Evolutionary conservation across 2,329 filamentous ascomycete species (phyloP).

Genomic region (Penicillium palitans): DNA sequence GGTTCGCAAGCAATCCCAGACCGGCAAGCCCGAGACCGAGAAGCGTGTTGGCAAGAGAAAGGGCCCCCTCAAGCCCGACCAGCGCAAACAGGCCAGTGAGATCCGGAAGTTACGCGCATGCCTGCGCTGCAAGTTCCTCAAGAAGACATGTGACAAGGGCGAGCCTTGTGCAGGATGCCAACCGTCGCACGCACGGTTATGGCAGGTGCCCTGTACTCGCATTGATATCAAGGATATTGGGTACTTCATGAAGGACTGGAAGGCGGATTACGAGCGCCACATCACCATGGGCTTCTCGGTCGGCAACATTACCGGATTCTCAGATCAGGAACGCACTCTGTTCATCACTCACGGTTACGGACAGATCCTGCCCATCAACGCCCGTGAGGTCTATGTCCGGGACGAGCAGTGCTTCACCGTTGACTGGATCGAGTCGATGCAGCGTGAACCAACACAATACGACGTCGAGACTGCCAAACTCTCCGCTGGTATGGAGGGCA

Average conservation of each 20-base stretch:
- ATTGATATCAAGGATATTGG: conserved; percentile 98
- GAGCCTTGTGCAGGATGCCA: conserved; percentile 95
- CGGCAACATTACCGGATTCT: conserved; percentile 89
- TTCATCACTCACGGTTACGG: conserved; percentile 98
- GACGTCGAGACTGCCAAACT: conserved; percentile 85
- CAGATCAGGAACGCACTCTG: conserved; percentile 62
- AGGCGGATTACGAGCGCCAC: conserved; percentile 92
- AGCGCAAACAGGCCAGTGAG: conserved; percentile 93
- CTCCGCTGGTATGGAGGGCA: conserved; percentile 84
- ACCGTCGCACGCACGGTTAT: conserved; percentile 89
- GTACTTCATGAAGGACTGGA: conserved; percentile 99
- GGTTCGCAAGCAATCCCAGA: conserved; percentile 70
- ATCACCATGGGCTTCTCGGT: conserved; percentile 83
- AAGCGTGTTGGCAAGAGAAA: conserved; percentile 91
- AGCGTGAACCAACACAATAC: conserved; percentile 75
- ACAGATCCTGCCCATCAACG: conserved; percentile 87
- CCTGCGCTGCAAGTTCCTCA: conserved; percentile 94
- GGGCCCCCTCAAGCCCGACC: conserved; percentile 86
- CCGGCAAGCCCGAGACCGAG: conserved; percentile 81
- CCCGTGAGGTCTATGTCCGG: conserved; percentile 87
- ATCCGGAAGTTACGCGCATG: conserved; percentile 94
- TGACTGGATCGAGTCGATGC: conserved; percentile 85
- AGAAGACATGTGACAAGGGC: conserved; percentile 98
- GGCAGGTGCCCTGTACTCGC: conserved; percentile 96
- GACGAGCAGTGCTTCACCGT: conserved; percentile 91